These are phyloP conservation scores for Salvia hispanica DNA, from an alignment of 257 asterid species.

Conservation along the genomic window DNA sequence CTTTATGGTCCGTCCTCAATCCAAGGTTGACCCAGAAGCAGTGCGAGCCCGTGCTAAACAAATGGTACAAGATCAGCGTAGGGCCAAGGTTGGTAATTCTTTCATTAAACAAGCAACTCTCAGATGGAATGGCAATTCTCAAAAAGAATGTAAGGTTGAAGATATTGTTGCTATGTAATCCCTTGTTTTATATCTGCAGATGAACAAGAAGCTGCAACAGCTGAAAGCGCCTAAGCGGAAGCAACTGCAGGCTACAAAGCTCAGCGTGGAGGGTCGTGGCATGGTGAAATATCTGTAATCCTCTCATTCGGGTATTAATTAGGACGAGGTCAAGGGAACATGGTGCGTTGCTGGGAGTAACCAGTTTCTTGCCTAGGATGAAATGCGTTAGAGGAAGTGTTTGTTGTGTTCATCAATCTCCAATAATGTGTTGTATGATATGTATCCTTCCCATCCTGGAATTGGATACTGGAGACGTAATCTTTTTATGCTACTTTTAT, in stretches of 20 bases:
- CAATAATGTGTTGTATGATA: not conserved
- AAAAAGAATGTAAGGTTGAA: too few relatives aligned
- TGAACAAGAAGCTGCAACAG: constrained; percentile 94
- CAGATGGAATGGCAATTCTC: not conserved
- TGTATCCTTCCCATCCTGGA: not conserved
- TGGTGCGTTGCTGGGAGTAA: not conserved
- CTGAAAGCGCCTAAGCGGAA: constrained; percentile 80
- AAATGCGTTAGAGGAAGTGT: not conserved
- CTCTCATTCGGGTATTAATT: constrained; percentile 9
- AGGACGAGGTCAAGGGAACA: not conserved
- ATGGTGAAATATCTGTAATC: constrained; percentile 83
- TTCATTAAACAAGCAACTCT: not conserved
- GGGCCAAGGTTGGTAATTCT: constrained; percentile 62
- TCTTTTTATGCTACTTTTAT: too few relatives aligned
- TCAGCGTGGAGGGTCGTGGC: constrained; percentile 95
- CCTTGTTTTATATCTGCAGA: constrained; percentile 42
- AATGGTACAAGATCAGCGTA: constrained; percentile 69
- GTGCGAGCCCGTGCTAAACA: constrained; percentile 79
- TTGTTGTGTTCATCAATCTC: not conserved
- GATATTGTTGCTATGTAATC: too few relatives aligned
- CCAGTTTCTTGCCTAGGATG: not conserved
- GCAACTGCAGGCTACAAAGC: constrained; percentile 91
- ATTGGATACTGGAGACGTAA: not conserved
- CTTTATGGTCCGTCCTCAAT: constrained; percentile 89
- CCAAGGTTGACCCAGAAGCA: constrained; percentile 90